Evolutionary conservation across 257 asterid genomes (phyloP).

Genomic region (Cordia subcordata): DNA sequence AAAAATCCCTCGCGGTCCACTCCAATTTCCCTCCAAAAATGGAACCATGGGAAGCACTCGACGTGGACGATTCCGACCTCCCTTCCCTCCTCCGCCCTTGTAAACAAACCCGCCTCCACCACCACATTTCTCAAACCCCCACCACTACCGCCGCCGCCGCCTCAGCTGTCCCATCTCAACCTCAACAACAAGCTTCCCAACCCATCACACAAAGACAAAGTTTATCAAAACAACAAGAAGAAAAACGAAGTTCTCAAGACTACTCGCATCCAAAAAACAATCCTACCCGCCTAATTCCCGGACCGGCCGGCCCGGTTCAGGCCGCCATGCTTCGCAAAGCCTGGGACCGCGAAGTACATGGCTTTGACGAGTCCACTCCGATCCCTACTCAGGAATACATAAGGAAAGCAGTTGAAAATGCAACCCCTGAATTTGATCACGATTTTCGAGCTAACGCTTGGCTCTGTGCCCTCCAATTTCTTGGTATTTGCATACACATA

Average conservation of each 20-base stretch:
- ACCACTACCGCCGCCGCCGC: constrained; percentile 14
- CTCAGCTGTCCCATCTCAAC: constrained; percentile 17
- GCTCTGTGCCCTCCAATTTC: constrained; percentile 64
- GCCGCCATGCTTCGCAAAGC: constrained; percentile 57
- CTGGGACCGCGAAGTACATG: constrained; percentile 31
- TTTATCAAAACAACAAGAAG: neutral
- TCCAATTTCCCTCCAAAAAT: constrained; percentile 51
- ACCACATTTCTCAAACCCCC: constrained; percentile 6
- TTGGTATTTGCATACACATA: constrained; percentile 32
- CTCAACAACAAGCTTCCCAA: constrained; percentile 18
- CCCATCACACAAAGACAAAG: constrained; percentile 11
- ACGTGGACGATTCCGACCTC: constrained; percentile 87
- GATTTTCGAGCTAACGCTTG: constrained; percentile 62
- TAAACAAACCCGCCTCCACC: constrained; percentile 39
- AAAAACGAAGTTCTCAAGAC: constrained; percentile 10
- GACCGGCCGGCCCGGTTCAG: constrained; percentile 83
- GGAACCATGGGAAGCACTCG: constrained; percentile 81
- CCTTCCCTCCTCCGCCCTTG: constrained; percentile 90
- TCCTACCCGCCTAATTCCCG: constrained; percentile 47
- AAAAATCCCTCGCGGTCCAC: neutral
- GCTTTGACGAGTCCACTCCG: constrained; percentile 6
- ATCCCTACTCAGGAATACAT: constrained; percentile 72
- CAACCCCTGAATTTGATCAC: constrained; percentile 54
- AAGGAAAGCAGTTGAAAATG: constrained; percentile 61
- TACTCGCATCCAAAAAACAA: constrained; percentile 20